These are phyloP conservation scores for Pseudonitzschia pungens DNA, from an alignment of 108 stramenopile genomes.

Conservation along the genomic window DNA sequence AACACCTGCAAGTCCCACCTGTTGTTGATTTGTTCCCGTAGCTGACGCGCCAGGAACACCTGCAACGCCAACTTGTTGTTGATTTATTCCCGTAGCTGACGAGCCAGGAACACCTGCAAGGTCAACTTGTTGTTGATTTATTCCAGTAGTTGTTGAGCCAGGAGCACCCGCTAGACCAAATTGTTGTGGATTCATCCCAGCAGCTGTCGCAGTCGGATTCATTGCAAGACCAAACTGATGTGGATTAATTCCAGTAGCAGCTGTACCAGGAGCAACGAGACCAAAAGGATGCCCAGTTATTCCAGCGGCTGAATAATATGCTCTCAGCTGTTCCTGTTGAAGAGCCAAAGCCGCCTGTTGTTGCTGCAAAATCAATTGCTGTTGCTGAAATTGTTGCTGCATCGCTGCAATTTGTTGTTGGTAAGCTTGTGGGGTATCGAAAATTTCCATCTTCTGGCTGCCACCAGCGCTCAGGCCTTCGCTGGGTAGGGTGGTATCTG, in stretches of 20 bases:
- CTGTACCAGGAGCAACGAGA: neutral
- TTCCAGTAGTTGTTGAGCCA: neutral
- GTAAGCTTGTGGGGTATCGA: slow-evolving; percentile 3
- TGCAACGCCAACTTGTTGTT: neutral
- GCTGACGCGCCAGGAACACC: neutral
- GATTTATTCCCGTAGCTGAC: neutral
- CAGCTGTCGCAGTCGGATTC: neutral
- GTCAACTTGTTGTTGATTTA: neutral
- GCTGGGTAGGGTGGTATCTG: neutral
- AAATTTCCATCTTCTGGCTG: slow-evolving; percentile 4
- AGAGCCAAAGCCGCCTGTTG: slow-evolving; percentile 27
- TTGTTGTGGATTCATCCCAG: neutral
- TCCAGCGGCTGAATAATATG: slow-evolving; percentile 14
- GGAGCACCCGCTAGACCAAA: neutral
- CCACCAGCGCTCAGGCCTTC: neutral
- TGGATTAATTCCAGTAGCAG: neutral
- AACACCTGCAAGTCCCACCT: neutral
- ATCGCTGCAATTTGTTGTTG: slow-evolving; percentile 20
- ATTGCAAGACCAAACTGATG: slow-evolving; percentile 8
- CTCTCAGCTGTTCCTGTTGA: slow-evolving; percentile 30
- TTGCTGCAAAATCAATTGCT: slow-evolving; percentile 34
- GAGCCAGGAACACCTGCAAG: neutral
- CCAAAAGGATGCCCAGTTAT: neutral
- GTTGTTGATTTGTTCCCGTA: neutral
- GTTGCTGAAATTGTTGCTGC: slow-evolving; percentile 33